phyloP scores from a whole-genome alignment of 768 basidiomycete genomes.

The Multifurca ochricompacta region DNA sequence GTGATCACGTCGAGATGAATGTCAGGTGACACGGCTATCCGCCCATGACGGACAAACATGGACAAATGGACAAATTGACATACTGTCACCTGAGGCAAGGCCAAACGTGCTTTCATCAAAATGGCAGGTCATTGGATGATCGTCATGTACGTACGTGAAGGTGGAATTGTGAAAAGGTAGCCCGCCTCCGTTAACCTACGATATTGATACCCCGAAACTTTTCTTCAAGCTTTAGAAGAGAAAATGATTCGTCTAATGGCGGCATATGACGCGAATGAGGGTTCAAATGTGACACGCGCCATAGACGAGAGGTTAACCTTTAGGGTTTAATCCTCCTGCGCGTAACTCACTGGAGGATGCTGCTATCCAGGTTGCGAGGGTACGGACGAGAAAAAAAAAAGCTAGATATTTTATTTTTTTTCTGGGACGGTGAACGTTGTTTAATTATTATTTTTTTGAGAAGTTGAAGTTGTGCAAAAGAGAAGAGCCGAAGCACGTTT shows the following conservation, averaged over 20 bases:
- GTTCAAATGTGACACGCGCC: neutral
- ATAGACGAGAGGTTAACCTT: conserved; percentile 1
- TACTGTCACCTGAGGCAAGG: neutral
- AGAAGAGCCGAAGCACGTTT: conserved; percentile 10
- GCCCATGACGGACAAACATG: too few relatives aligned
- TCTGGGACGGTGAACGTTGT: neutral
- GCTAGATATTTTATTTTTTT: neutral
- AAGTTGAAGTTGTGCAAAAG: neutral
- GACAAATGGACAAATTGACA: neutral
- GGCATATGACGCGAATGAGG: neutral
- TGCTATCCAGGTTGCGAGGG: neutral
- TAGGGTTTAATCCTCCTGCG: too few relatives aligned
- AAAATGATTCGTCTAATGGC: neutral
- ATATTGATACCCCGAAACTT: neutral
- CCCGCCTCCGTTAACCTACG: neutral
- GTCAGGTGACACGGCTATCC: neutral
- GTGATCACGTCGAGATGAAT: neutral
- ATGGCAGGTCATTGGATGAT: neutral
- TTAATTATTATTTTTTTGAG: neutral
- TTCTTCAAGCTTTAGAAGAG: too few relatives aligned
- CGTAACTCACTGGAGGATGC: too few relatives aligned
- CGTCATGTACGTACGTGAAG: neutral
- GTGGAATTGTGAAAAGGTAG: neutral
- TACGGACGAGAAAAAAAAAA: neutral
- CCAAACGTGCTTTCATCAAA: neutral